These are phyloP conservation scores for Kodamaea arcana DNA, from an alignment of 1,139 yeast genomes.

Conservation along the genomic window DNA sequence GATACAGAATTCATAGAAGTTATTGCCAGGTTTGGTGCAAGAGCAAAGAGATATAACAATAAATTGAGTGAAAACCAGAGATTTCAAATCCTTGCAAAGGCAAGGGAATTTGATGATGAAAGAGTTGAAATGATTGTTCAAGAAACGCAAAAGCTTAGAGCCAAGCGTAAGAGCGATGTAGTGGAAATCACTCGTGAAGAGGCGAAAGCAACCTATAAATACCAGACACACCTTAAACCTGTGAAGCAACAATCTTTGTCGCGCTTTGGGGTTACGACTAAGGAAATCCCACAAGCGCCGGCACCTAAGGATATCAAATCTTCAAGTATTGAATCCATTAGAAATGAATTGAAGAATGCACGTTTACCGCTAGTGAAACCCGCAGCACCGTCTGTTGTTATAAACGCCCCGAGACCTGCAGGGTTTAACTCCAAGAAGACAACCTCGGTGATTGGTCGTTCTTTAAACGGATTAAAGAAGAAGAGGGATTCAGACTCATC, in stretches of 20 bases:
- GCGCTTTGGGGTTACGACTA: constrained; percentile 41
- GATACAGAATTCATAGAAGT: constrained; percentile 47
- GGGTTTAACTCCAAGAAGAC: constrained; percentile 59
- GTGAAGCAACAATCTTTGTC: constrained; percentile 48
- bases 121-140: constrained; percentile 50
- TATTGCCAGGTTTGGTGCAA: constrained; percentile 61
- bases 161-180: constrained; percentile 4
- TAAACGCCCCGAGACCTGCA: constrained; percentile 66
- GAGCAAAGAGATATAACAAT: constrained; percentile 62
- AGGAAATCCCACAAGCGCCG: constrained; percentile 38
- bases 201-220: constrained; percentile 20
- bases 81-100: constrained; percentile 52
- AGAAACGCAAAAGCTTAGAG: constrained; percentile 39
- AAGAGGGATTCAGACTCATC: constrained; percentile 32
- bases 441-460: constrained; percentile 28
- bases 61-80: constrained; percentile 60
- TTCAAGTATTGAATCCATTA: constrained; percentile 36
- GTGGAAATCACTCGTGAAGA: constrained; percentile 6
- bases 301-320: constrained; percentile 34
- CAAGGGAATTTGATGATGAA: constrained; percentile 47
- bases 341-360: constrained; percentile 31
- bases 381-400: constrained; percentile 19
- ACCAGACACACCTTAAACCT: constrained; percentile 20
- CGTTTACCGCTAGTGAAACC: constrained; percentile 17
- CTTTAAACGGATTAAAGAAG: constrained; percentile 31